Conservation (phyloP, 495 filamentous ascomycete genomes). For the Trichocladium antarcticum region DNA sequence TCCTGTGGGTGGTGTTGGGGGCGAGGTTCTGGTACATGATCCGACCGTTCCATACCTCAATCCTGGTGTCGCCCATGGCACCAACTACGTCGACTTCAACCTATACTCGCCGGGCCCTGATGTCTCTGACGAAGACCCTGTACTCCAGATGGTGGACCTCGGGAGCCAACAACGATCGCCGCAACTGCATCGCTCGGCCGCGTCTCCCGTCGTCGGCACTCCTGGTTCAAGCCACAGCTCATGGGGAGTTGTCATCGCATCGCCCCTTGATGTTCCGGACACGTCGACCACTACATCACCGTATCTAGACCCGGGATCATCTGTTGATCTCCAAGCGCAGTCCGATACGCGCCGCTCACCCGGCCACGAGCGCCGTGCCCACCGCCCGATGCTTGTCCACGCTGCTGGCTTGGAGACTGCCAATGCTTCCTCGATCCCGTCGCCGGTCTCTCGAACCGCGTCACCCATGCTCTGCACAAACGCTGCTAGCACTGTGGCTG, state of each 20-base stretch:
- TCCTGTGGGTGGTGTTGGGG: conserved; percentile 1
- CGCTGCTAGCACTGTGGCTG: conserved; percentile 10
- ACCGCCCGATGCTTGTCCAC: background rate
- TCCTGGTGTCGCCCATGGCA: conserved; percentile 28
- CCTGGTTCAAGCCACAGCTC: no score
- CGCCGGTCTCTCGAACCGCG: background rate
- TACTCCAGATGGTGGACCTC: conserved; percentile 14
- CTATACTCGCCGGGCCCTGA: conserved; percentile 39
- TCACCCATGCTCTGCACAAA: background rate
- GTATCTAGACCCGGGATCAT: background rate
- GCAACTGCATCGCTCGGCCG: background rate
- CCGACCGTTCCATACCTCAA: conserved; percentile 35
- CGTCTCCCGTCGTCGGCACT: no score
- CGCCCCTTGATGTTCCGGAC: background rate
- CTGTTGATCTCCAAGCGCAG: background rate
- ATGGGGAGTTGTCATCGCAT: background rate
- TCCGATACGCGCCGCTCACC: background rate
- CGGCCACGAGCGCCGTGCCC: background rate
- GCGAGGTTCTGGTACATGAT: conserved; percentile 12
- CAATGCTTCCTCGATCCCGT: background rate
- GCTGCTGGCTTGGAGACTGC: background rate
- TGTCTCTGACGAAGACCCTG: conserved; percentile 35
- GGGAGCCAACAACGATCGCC: conserved; percentile 6
- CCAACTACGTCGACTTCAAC: conserved; percentile 41
- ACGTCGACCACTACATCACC: background rate